Evolutionary conservation across 305 asterid genomes (phyloP).

Genomic region (Petunia hybrid): DNA sequence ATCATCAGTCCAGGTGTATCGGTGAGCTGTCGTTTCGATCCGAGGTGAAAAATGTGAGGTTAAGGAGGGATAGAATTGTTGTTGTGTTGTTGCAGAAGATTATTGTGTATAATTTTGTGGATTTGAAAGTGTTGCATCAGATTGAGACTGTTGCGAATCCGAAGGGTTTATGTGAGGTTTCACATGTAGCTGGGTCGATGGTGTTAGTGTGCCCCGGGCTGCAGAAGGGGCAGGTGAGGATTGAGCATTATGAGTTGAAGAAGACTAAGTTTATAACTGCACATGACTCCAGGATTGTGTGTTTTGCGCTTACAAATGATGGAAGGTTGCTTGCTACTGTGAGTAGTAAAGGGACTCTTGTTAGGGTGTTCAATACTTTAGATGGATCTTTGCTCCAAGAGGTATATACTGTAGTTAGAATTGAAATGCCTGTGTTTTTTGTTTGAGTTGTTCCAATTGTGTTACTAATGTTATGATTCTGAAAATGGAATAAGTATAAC

Average conservation of each 20-base stretch:
- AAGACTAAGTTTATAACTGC: conserved; percentile 58
- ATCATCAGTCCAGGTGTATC: conserved; percentile 55
- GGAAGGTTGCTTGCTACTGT: conserved; percentile 67
- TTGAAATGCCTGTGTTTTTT: neutral
- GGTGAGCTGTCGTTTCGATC: conserved; percentile 65
- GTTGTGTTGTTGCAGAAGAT: conserved; percentile 60
- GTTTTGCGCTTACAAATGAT: conserved; percentile 57
- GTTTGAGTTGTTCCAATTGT: neutral
- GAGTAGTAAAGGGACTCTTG: conserved; percentile 66
- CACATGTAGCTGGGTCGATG: conserved; percentile 58
- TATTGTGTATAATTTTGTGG: conserved; percentile 60
- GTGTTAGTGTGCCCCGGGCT: conserved; percentile 67
- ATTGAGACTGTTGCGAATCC: conserved; percentile 64
- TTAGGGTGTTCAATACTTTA: conserved; percentile 56
- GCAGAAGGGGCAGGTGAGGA: conserved; percentile 68
- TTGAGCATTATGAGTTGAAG: conserved; percentile 60
- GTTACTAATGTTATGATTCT: neutral
- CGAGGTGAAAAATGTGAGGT: conserved; percentile 56
- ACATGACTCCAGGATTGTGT: conserved; percentile 59
- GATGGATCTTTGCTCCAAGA: conserved; percentile 69
- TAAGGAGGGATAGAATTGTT: conserved; percentile 58
- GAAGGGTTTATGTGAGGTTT: conserved; percentile 68
- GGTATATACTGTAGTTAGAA: conserved; percentile 40
- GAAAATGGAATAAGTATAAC: too few species aligned
- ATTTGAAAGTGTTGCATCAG: conserved; percentile 62